Base-by-base conservation (phyloP, 2,329 filamentous ascomycete species). In the Pestalotiopsis sp. region DNA sequence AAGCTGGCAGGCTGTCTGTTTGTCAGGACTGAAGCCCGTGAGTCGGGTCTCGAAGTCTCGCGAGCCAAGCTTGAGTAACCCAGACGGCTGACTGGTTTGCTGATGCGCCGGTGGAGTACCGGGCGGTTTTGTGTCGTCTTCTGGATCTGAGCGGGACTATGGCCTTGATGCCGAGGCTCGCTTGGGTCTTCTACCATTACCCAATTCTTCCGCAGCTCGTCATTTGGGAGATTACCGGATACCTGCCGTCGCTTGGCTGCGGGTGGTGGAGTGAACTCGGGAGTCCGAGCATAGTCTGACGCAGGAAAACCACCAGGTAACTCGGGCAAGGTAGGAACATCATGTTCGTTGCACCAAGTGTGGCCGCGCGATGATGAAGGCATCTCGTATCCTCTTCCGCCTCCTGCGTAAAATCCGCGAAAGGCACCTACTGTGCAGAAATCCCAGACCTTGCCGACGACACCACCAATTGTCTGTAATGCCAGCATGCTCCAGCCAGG, bases 401-500 rank as follows among this genome's bases (percentile, higher is more conserved):
- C 93, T 7, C 95, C 95, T 13, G 95, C 94, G 70, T 95, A 91
- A 78, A 98, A 98, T 0, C 95, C 95, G 67, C 88, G 87, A 76
- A 98, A 97, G 0, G 92, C 89, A 9, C 87, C 89, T 0, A 83
- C 82, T 78, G 85, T 93, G 82, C 95, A 97, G 75, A 97, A 96
- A 73, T 94, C 89, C 87, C 93, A 94, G 0, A 97, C 90, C 75
- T 91, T 95, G 20, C 93, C 92, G 1, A 92, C 89, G 3, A 92
- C 88, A 36, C 86, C 89, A 1, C 90, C 90, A 7, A 93, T 85
- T 0, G 92, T 85, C 56, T 82, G 87, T 39, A 93, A 82, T 4
- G 92, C 87, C 63, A 88, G 80, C 20, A 83, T 82, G 38, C 87
- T 85, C 90, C 89, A 92, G 49, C 84, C 82, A 36, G 71, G 73